These are phyloP conservation scores for Arthrobotrys pseudoclavata DNA, from an alignment of 2,329 filamentous ascomycete species.

Conservation along the genomic window DNA sequence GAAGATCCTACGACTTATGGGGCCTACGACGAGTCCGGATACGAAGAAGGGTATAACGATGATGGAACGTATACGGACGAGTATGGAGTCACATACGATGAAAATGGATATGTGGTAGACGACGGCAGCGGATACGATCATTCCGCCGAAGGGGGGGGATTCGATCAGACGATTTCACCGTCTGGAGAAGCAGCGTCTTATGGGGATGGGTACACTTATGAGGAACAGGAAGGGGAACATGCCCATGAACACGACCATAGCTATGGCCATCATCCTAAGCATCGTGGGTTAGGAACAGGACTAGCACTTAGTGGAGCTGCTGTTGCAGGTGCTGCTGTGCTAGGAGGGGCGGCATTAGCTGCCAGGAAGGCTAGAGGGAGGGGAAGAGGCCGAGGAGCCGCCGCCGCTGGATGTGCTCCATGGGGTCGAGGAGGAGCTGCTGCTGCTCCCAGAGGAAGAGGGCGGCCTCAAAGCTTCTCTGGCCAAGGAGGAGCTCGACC, in stretches of 20 bases:
- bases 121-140: constrained; percentile 15
- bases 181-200: constrained; percentile 23
- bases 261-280: not conserved
- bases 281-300: constrained; percentile 31
- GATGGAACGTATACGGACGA: constrained; percentile 33
- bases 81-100: constrained; percentile 39
- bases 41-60: constrained; percentile 9
- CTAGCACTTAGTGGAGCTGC: constrained; percentile 43
- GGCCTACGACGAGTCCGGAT: constrained; percentile 19
- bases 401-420: not conserved
- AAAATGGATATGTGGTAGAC: constrained; percentile 7
- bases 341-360: constrained; percentile 38
- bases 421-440: constrained; percentile 20
- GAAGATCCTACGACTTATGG: constrained; percentile 12
- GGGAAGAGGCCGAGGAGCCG: constrained; percentile 21
- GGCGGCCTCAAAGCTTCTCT: constrained; percentile 37
- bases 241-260: not conserved
- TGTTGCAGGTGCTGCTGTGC: constrained; percentile 37
- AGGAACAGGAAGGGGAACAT: constrained; percentile 4
- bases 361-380: constrained; percentile 37
- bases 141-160: constrained; percentile 1
- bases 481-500: constrained; percentile 14
- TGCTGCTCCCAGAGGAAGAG: constrained; percentile 19
- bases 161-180: not conserved
- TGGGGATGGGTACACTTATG: constrained; percentile 20